Percentiles rank a stretch among this genome's conserved stretches.
These are phyloP conservation scores for Kodamaea kaohsiungensis DNA, from an alignment of 805 yeast species.

Conservation along the genomic window DNA sequence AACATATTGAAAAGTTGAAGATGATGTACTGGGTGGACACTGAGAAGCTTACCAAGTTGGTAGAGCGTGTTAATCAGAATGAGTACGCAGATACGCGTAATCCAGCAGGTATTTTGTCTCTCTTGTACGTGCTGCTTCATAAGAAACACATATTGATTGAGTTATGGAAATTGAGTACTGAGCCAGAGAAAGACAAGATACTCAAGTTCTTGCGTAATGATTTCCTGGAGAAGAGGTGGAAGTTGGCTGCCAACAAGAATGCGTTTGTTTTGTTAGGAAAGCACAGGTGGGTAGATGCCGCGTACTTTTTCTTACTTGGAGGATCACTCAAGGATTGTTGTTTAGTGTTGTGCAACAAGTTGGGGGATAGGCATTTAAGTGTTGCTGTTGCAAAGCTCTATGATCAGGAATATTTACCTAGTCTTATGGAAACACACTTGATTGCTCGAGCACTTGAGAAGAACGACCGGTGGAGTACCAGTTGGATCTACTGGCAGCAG, in stretches of 20 bases:
- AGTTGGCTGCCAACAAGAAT: slow-evolving; percentile 84
- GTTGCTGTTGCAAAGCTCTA: slow-evolving; percentile 78
- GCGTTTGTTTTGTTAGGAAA: slow-evolving; percentile 89
- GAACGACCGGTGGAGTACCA: slow-evolving; percentile 80
- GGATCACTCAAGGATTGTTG: slow-evolving; percentile 76
- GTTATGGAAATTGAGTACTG: slow-evolving; percentile 79
- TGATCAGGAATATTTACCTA: slow-evolving; percentile 23
- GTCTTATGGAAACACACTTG: slow-evolving; percentile 20
- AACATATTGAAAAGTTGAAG: slow-evolving; percentile 57
- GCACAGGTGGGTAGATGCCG: slow-evolving; percentile 85
- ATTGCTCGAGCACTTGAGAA: slow-evolving; percentile 55
- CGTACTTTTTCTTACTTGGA: slow-evolving; percentile 81
- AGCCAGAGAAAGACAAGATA: slow-evolving; percentile 83
- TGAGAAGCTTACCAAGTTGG: slow-evolving; percentile 29
- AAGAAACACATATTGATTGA: slow-evolving; percentile 78
- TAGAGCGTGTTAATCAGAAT: slow-evolving; percentile 72
- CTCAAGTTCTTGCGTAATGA: slow-evolving; percentile 74
- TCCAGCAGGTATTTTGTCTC: slow-evolving; percentile 67
- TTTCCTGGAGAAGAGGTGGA: slow-evolving; percentile 76
- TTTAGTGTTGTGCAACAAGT: slow-evolving; percentile 66
- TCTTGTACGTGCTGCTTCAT: slow-evolving; percentile 74
- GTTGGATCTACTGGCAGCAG: slow-evolving; percentile 78
- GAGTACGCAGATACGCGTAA: slow-evolving; percentile 66
- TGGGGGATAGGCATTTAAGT: slow-evolving; percentile 72
- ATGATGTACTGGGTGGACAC: slow-evolving; percentile 67